Percentiles rank a stretch among this genome's conserved stretches.
phyloP scores from a whole-genome alignment of 306 rosid species.

The Dalbergia cultrata region DNA sequence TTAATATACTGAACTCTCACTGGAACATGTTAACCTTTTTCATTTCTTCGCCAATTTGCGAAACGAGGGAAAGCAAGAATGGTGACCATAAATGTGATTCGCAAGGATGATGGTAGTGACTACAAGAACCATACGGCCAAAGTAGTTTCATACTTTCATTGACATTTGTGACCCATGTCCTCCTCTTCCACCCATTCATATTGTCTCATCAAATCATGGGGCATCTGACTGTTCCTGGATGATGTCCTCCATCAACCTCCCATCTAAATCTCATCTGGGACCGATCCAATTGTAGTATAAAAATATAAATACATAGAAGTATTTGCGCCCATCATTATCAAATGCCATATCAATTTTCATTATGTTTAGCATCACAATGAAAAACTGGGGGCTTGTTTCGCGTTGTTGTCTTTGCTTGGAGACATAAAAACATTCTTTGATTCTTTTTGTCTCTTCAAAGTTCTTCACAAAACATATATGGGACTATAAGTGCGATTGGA shows the following conservation, averaged over 20 bases:
- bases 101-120: constrained; percentile 3
- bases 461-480: neutral
- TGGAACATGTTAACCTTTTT: neutral
- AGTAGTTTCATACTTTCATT: constrained; percentile 17
- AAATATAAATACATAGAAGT: neutral
- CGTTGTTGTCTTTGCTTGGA: too few relatives aligned
- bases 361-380: too few relatives aligned
- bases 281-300: neutral
- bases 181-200: constrained; percentile 31
- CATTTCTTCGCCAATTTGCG: neutral
- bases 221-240: constrained; percentile 27
- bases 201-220: constrained; percentile 45
- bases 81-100: neutral
- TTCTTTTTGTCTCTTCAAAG: neutral
- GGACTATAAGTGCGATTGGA: neutral
- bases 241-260: constrained; percentile 34
- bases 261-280: neutral
- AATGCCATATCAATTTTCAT: too few relatives aligned
- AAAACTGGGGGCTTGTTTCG: too few relatives aligned
- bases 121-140: neutral
- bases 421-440: neutral
- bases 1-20: too few relatives aligned
- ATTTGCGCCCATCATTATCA: constrained; percentile 4
- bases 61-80: neutral
- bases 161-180: constrained; percentile 38